These are phyloP conservation scores for Beauveria rudraprayagi DNA, from an alignment of 2,329 filamentous ascomycete genomes.

Conservation along the genomic window DNA sequence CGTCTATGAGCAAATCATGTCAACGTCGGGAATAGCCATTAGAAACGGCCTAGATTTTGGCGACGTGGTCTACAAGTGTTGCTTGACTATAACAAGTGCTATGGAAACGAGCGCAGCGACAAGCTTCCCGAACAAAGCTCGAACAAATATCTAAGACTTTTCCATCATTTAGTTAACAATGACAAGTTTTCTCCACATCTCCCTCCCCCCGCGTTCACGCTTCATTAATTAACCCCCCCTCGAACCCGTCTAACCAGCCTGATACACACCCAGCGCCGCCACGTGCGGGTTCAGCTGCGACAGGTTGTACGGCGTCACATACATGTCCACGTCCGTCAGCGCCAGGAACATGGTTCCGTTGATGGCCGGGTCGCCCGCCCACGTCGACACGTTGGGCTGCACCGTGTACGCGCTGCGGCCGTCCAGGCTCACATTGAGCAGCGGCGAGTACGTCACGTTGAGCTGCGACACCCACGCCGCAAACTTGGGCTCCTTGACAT, in stretches of 20 bases:
- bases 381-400: conserved; percentile 65
- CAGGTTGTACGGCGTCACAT: conserved; percentile 70
- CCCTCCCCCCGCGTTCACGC: too few species aligned
- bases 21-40: too few species aligned
- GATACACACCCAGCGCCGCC: conserved; percentile 65
- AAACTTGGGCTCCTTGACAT: conserved; percentile 52
- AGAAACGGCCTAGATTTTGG: too few species aligned
- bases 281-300: conserved; percentile 68
- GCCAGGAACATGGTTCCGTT: conserved; percentile 77
- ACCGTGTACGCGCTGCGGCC: conserved; percentile 55
- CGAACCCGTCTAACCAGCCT: conserved; percentile 52
- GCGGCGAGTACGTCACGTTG: conserved; percentile 60
- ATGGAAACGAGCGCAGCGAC: too few species aligned
- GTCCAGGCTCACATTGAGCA: conserved; percentile 33
- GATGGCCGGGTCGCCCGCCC: conserved; percentile 56
- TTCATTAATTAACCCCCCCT: too few species aligned
- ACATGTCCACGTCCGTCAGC: conserved; percentile 60
- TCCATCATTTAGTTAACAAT: too few species aligned
- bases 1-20: too few species aligned
- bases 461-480: conserved; percentile 73
- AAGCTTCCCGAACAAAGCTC: too few species aligned
- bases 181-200: too few species aligned
- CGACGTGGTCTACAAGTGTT: too few species aligned
- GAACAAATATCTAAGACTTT: too few species aligned
- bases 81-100: too few species aligned